These are phyloP conservation scores for Fraxinus cuspidata DNA, from an alignment of 257 asterid species.

Conservation along the genomic window DNA sequence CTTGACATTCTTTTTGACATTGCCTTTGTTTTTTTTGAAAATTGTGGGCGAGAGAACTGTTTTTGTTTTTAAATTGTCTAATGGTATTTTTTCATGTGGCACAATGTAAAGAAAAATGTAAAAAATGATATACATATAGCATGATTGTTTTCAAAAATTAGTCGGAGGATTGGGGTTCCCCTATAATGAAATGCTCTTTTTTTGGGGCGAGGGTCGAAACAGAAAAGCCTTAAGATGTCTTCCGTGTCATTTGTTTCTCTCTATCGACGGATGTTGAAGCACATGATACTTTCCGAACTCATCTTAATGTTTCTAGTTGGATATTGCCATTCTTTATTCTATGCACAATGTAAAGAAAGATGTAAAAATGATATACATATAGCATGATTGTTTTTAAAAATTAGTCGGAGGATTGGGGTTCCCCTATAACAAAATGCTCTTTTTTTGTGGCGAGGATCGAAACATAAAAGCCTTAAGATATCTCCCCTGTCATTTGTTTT, in stretches of 20 bases:
- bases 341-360: too few species aligned
- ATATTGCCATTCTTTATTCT: not conserved
- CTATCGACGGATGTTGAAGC: not conserved
- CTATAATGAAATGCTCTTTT: slow-evolving; percentile 75
- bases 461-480: not conserved
- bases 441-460: slow-evolving; percentile 83
- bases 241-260: not conserved
- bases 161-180: slow-evolving; percentile 59
- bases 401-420: too few species aligned
- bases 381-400: too few species aligned
- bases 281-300: not conserved
- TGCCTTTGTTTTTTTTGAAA: too few species aligned
- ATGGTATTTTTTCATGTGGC: too few species aligned
- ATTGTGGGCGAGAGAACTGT: too few species aligned
- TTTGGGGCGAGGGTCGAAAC: slow-evolving; percentile 72
- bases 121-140: too few species aligned
- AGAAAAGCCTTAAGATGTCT: not conserved
- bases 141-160: slow-evolving; percentile 23
- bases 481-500: not conserved
- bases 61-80: too few species aligned
- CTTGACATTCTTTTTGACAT: too few species aligned
- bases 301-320: not conserved
- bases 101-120: too few species aligned
- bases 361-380: too few species aligned
- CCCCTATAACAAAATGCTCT: slow-evolving; percentile 74